A percentile compares a stretch with the other conserved stretches of the same genome.
Evolutionary conservation across 805 yeast species (phyloP).

Genomic region (Cyberlindnera meyerae): DNA sequence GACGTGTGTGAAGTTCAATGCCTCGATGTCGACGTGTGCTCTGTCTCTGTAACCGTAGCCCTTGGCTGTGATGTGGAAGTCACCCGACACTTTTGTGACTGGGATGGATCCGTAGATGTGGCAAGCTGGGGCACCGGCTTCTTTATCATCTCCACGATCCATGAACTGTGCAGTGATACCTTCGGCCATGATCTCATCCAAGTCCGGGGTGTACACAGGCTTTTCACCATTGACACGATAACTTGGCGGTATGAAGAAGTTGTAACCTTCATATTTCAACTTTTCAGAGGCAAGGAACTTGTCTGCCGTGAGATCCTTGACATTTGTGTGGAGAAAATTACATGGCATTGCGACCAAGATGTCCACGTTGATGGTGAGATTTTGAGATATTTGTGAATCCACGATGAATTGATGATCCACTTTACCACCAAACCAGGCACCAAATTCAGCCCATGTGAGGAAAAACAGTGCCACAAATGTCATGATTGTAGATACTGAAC

Average conservation of each 20-base stretch:
- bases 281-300: constrained; percentile 72
- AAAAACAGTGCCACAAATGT: constrained; percentile 60
- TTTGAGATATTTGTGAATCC: constrained; percentile 52
- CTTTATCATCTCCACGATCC: constrained; percentile 34
- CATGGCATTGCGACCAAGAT: constrained; percentile 83
- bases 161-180: constrained; percentile 63
- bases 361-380: constrained; percentile 71
- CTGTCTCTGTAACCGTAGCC: constrained; percentile 56
- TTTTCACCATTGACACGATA: constrained; percentile 42
- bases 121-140: constrained; percentile 68
- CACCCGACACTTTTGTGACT: constrained; percentile 82
- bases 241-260: constrained; percentile 49
- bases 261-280: constrained; percentile 62
- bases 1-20: constrained; percentile 75
- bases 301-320: constrained; percentile 74
- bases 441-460: constrained; percentile 78
- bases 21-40: constrained; percentile 41
- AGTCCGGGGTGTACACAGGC: constrained; percentile 50
- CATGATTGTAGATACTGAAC: constrained; percentile 66
- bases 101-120: constrained; percentile 79
- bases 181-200: constrained; percentile 62
- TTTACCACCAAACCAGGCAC: constrained; percentile 78
- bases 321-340: constrained; percentile 65
- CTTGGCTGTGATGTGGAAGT: constrained; percentile 75
- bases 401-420: constrained; percentile 75